These are phyloP conservation scores for Pterothamnion heteromorphum DNA, from an alignment of 31 red algal species.

Conservation along the genomic window DNA sequence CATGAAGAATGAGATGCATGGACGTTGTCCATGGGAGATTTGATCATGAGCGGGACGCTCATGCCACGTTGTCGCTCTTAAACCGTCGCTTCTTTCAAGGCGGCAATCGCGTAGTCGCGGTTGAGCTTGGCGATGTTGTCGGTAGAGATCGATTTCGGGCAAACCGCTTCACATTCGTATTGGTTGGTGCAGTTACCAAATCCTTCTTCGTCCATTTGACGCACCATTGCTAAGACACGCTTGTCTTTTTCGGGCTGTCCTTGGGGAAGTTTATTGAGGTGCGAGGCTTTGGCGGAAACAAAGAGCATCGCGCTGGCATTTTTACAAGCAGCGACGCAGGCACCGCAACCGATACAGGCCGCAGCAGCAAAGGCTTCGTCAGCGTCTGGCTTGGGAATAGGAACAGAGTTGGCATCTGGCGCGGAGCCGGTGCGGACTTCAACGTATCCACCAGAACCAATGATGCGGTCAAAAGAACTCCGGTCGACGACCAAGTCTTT, in stretches of 20 bases:
- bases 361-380: slow-evolving; percentile 1
- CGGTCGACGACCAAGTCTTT: slow-evolving; percentile 34
- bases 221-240: not conserved
- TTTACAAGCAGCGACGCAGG: slow-evolving; percentile 27
- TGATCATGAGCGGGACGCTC: no score
- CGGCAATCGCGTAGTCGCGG: slow-evolving; percentile 30
- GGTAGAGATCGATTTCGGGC: slow-evolving; percentile 32
- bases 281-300: not conserved
- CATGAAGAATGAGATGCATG: no score
- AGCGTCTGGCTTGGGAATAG: not conserved
- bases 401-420: slow-evolving; percentile 27
- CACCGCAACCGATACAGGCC: slow-evolving; percentile 40
- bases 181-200: slow-evolving; percentile 29
- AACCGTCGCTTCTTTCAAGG: not conserved
- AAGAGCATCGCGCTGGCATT: not conserved
- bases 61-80: no score
- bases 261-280: slow-evolving; percentile 32
- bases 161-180: slow-evolving; percentile 13
- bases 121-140: slow-evolving; percentile 41
- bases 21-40: no score
- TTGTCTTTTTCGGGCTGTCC: not conserved
- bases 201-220: not conserved
- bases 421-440: not conserved
- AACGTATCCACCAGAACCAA: slow-evolving; percentile 14
- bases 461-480: not conserved